These are phyloP conservation scores for Artomyces pyxidatus DNA, from an alignment of 768 basidiomycete species.

Conservation along the genomic window DNA sequence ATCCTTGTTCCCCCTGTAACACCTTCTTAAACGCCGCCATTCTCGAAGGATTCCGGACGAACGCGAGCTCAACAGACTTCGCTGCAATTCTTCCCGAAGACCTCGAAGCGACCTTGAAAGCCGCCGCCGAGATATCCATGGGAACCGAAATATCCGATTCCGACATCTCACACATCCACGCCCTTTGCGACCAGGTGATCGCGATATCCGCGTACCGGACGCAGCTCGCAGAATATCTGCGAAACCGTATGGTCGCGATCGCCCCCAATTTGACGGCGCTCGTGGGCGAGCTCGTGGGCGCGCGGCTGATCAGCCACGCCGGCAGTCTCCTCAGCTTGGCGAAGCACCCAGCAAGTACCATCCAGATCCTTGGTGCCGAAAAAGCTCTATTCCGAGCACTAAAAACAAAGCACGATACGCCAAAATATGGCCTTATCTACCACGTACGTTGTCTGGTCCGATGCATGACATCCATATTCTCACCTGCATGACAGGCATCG, in stretches of 20 bases:
- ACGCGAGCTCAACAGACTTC: slow-evolving; percentile 80
- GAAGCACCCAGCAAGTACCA: slow-evolving; percentile 73
- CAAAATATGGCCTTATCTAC: slow-evolving; percentile 99
- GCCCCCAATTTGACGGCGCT: slow-evolving; percentile 92
- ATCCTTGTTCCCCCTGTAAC: neutral
- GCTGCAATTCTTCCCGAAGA: slow-evolving; percentile 93
- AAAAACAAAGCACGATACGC: slow-evolving; percentile 89
- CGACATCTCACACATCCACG: slow-evolving; percentile 94
- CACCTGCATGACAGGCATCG: slow-evolving; percentile 53
- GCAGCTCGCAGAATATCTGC: slow-evolving; percentile 92
- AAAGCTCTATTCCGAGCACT: slow-evolving; percentile 71
- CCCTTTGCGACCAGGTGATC: slow-evolving; percentile 97
- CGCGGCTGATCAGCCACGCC: slow-evolving; percentile 66
- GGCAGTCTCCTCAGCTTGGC: slow-evolving; percentile 62
- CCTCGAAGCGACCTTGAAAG: slow-evolving; percentile 89
- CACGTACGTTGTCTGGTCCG: slow-evolving; percentile 51
- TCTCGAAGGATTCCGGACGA: slow-evolving; percentile 81
- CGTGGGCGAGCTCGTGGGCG: slow-evolving; percentile 72
- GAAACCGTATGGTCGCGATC: slow-evolving; percentile 96
- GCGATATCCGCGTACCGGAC: slow-evolving; percentile 91
- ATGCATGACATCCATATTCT: slow-evolving; percentile 2
- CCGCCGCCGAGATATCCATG: slow-evolving; percentile 97
- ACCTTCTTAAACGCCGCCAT: neutral
- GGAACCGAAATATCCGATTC: slow-evolving; percentile 98
- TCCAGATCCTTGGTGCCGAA: slow-evolving; percentile 72